Evolutionary conservation across 352 stramenopile species (phyloP).

Genomic region (Globisporangium iwayamae): DNA sequence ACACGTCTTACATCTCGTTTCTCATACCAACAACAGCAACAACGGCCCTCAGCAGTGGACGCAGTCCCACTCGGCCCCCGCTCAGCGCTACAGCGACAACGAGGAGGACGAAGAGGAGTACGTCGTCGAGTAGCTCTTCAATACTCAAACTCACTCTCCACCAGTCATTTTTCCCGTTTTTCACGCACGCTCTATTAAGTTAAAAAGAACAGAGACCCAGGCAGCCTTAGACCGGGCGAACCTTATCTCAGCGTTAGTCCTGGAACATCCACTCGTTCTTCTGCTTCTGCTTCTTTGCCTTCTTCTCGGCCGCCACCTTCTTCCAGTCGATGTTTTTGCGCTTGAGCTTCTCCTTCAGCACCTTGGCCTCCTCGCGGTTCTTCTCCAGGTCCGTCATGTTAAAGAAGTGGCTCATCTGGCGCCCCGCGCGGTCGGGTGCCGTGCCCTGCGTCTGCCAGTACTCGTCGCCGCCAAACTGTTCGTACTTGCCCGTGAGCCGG

Average conservation of each 20-base stretch:
- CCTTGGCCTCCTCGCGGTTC: conserved; percentile 75
- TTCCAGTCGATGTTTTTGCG: conserved; percentile 87
- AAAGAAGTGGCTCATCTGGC: conserved; percentile 88
- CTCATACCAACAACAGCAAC: conserved; percentile 20
- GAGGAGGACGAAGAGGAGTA: conserved; percentile 70
- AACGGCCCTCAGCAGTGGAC: conserved; percentile 18
- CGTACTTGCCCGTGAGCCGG: conserved; percentile 67
- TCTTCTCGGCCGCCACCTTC: conserved; percentile 82
- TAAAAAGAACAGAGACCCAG: background rate
- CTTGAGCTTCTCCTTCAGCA: conserved; percentile 79
- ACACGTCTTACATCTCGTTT: background rate
- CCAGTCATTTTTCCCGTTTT: background rate
- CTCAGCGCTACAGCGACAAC: conserved; percentile 35
- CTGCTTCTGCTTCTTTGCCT: conserved; percentile 81
- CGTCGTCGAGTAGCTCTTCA: conserved; percentile 51
- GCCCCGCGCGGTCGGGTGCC: conserved; percentile 63
- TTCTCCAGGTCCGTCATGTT: conserved; percentile 73
- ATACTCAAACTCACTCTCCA: background rate
- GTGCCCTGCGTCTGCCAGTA: conserved; percentile 63
- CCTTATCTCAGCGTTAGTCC: conserved; percentile 33
- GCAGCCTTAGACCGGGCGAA: background rate
- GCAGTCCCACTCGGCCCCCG: conserved; percentile 7
- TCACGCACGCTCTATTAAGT: conserved; percentile 17
- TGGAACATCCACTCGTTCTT: conserved; percentile 85
- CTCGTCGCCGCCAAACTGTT: conserved; percentile 57